Conservation (phyloP, 148 eudicot genomes). For the Vaccinium corymbosum region DNA sequence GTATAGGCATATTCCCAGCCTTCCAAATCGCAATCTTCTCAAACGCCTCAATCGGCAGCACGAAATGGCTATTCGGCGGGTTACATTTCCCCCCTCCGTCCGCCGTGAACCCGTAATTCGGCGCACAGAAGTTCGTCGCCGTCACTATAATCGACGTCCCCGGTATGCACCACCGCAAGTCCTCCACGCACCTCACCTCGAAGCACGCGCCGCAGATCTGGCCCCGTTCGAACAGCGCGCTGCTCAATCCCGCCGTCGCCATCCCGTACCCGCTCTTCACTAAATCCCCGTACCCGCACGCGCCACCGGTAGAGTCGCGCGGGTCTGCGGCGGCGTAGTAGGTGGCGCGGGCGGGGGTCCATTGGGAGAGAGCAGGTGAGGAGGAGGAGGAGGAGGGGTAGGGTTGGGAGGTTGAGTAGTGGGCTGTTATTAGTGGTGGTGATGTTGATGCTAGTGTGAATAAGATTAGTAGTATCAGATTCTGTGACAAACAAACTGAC, state of each 20-base stretch:
- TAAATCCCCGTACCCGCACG: constrained; percentile 83
- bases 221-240: constrained; percentile 56
- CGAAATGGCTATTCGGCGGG: constrained; percentile 76
- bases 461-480: constrained; percentile 15
- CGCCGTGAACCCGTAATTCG: constrained; percentile 59
- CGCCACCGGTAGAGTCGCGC: constrained; percentile 76
- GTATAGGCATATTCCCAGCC: constrained; percentile 83
- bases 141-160: constrained; percentile 82
- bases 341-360: constrained; percentile 76
- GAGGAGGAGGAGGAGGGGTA: constrained; percentile 17
- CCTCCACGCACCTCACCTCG: constrained; percentile 78
- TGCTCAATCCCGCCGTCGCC: constrained; percentile 79
- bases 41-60: constrained; percentile 83
- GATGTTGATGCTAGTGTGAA: constrained; percentile 1
- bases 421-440: not conserved
- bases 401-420: constrained; percentile 27
- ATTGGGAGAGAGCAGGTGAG: constrained; percentile 35
- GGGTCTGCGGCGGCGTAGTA: constrained; percentile 82
- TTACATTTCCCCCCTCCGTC: constrained; percentile 82
- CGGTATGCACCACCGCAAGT: constrained; percentile 77
- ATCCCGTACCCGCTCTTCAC: constrained; percentile 67
- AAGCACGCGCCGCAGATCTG: constrained; percentile 95
- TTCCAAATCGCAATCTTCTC: constrained; percentile 98
- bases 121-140: constrained; percentile 84
- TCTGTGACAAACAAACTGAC: not conserved